A percentile compares a stretch with the other conserved stretches of the same genome.
phyloP scores from a whole-genome alignment of 371 early-diverging fungal species.

The Syncephalis plumigaleata region DNA sequence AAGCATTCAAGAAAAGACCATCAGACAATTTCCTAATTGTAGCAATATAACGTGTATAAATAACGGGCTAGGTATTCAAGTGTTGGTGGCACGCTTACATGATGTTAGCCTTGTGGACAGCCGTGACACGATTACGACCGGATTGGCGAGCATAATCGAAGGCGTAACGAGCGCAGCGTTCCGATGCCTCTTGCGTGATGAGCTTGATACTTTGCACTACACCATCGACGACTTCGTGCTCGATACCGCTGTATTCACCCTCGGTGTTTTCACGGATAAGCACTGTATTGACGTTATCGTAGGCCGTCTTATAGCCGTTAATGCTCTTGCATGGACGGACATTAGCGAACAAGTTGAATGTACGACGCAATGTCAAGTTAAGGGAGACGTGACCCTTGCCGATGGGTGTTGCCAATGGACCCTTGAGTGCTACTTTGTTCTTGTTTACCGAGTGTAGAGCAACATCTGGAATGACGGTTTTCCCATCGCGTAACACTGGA shows the following conservation, averaged over 20 bases:
- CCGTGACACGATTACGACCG: slow-evolving; percentile 85
- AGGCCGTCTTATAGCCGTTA: slow-evolving; percentile 87
- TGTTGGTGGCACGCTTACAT: slow-evolving; percentile 29
- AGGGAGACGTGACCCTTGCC: slow-evolving; percentile 98
- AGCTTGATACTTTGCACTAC: slow-evolving; percentile 97
- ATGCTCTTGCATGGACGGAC: slow-evolving; percentile 94
- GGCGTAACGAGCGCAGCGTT: slow-evolving; percentile 85
- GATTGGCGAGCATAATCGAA: slow-evolving; percentile 82
- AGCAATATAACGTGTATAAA: too few species aligned
- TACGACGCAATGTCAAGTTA: slow-evolving; percentile 89
- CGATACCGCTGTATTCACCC: slow-evolving; percentile 97
- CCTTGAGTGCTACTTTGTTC: slow-evolving; percentile 94
- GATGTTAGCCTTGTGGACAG: slow-evolving; percentile 94
- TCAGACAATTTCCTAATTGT: slow-evolving; percentile 57
- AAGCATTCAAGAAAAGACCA: slow-evolving; percentile 90
- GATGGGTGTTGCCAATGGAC: slow-evolving; percentile 93
- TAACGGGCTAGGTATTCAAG: too few species aligned
- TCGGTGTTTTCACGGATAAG: slow-evolving; percentile 98
- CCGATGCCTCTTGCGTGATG: slow-evolving; percentile 89
- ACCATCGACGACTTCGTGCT: slow-evolving; percentile 90
- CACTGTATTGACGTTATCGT: slow-evolving; percentile 92
- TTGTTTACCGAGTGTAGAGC: slow-evolving; percentile 80
- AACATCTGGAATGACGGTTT: slow-evolving; percentile 82
- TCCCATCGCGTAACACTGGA: slow-evolving; percentile 79
- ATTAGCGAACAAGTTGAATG: slow-evolving; percentile 96